Base-by-base conservation (phyloP, 1,284 basidiomycete species). In the Rhodofomes roseus region DNA sequence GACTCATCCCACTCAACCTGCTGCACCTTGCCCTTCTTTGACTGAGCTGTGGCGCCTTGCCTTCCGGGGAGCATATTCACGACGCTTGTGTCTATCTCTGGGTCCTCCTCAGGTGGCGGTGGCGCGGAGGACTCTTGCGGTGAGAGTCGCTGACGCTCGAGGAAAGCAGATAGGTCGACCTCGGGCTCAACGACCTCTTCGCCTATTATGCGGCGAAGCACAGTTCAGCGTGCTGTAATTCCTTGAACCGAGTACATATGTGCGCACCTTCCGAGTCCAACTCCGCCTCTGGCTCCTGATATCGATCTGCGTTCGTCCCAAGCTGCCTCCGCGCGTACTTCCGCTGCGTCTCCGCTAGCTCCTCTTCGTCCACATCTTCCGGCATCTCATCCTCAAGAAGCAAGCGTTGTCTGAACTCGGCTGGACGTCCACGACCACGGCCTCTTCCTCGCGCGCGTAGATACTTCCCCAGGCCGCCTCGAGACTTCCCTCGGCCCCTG, bases 401-500 rank as follows among this genome's bases (percentile, higher is more conserved):
- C 9, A 89, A 75, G 12, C 86, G 82, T 66, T 79, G 76, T 9
- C 72, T 68, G 66, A 88, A 90, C 63, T 83, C 83, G 58, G 88
- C 86, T 7, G 85, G 82, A 53, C 86, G 82, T 5, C 86, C 85
- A 23, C 69, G 69, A 0, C 85, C 80, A 43, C 81, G 76, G 2
- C 84, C 83, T 48, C 86, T 74, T 20, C 89, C 86, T 16, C 85
- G 75, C 16, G 88, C 86, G 43, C 87, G 82, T 36, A 90, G 77
- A 67, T 86, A 88, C 72, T 90, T 91, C 1, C 88, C 89, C 7
- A 85, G 72, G 0, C 88, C 87, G 9, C 89, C 88, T 58, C 87
- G 79, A 51, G 84, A 84, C 65, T 80, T 83, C 22, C 82, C 81
- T 62, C 81, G 71, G 0, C 82, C 83, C 60, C 83, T 67, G 0